Evolutionary conservation across 2,329 filamentous ascomycete species (phyloP).

Genomic region (Pyrenochaeta sp.): DNA sequence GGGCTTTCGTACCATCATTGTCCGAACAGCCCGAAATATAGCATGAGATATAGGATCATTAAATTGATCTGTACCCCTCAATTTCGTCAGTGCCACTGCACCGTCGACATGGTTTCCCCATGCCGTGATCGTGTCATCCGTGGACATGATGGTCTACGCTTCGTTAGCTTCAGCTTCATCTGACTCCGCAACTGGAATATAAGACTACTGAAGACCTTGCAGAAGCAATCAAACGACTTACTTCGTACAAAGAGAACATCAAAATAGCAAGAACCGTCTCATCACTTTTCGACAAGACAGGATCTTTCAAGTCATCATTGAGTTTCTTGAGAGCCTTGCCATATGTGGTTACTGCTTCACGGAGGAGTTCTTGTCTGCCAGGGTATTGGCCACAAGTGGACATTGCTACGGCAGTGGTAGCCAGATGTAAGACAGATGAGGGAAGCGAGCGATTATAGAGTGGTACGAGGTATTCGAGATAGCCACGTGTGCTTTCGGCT

Average conservation of each 20-base stretch:
- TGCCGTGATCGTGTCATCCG: conserved; percentile 45
- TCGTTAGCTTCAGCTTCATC: conserved; percentile 20
- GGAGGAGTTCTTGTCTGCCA: conserved; percentile 41
- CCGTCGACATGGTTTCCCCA: conserved; percentile 54
- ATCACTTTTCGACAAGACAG: conserved; percentile 45
- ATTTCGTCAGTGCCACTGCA: conserved; percentile 49
- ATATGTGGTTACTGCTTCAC: conserved; percentile 46
- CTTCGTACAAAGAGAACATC: conserved; percentile 54
- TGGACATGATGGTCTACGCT: conserved; percentile 48
- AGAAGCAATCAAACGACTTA: conserved; percentile 35
- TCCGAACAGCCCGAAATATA: conserved; percentile 52
- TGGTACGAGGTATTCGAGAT: conserved; percentile 49
- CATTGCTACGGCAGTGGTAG: conserved; percentile 51
- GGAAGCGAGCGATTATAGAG: conserved; percentile 46
- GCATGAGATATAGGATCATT: conserved; percentile 47
- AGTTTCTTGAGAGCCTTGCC: conserved; percentile 50
- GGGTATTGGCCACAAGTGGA: conserved; percentile 51
- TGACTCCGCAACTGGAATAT: conserved; percentile 10
- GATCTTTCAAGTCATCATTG: conserved; percentile 48
- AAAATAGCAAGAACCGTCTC: conserved; percentile 51
- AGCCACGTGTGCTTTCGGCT: conserved; percentile 49
- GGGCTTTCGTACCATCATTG: conserved; percentile 49
- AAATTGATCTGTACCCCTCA: conserved; percentile 51
- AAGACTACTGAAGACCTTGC: conserved; percentile 23
- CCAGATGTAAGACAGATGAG: conserved; percentile 50